Evolutionary conservation across 148 eudicot genomes (phyloP), one percentile per base, ranked within the genome.

Genomic region (Euryodendron excelsum): DNA sequence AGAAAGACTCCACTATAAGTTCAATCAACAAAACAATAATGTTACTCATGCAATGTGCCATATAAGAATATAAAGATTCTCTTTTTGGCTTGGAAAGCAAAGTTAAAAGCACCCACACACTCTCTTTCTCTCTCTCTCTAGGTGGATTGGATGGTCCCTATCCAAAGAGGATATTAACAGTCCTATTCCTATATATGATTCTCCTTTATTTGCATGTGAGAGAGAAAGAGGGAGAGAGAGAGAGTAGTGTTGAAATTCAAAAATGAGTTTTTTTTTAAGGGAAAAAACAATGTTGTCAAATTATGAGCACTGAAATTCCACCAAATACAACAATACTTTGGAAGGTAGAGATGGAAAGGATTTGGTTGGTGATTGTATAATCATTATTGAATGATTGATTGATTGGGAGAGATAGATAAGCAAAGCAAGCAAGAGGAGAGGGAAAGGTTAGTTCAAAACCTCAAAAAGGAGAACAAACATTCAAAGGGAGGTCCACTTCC

Each of bases 301-400:
- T 61, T 39, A 61, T 20, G 61, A 75, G 78, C 67, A 74, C 77
- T 74, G 52, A 59, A 56, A 74, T 75, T 61, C 78, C 69, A 75
- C 78, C 61, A 41, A 44, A n/a, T n/a, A 14, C 34, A 75, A 27
- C 25, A 39, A 61, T 50, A 13, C 17, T 30, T 58, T 25, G 6
- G 37, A 39, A 37, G 36, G 36, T 58, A n/a, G 50, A 37, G 20
- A 39, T 39, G n/a, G 31, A 59, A 59, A 63, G 39, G 68, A 14
- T 30, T 62, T 62, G 37, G 37, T 30, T 31, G 37, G 67, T 62
- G n/a, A 30, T 28, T 62, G 8, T 15, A 13, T 11, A 20, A 31
- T 66, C 34, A 66, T 72, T 33, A 15, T 27, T 48, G 23, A 71
- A 47, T 48, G 5, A 21, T 72, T 72, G 58, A 72, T 72, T 72